A percentile compares a stretch with the other conserved stretches of the same genome.
These are phyloP conservation scores for Penicillium nucicola DNA, from an alignment of 495 filamentous ascomycete species.

Conservation along the genomic window DNA sequence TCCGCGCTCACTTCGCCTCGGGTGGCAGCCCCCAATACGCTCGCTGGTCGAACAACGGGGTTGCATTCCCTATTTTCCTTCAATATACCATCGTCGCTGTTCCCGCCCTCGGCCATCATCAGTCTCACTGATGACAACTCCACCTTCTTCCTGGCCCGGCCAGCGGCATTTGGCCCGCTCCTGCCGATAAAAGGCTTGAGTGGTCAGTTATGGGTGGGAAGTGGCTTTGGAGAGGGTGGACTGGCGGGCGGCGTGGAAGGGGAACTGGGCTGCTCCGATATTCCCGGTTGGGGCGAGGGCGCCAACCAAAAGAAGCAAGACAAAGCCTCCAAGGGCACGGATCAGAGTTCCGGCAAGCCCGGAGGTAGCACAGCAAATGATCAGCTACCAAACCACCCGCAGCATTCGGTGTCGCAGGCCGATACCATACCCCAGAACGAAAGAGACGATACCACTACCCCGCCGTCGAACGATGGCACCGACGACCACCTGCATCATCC, in stretches of 20 bases:
- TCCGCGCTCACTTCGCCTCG: conserved; percentile 43
- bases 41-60: conserved; percentile 39
- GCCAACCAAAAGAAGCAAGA: conserved; percentile 33
- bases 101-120: conserved; percentile 91
- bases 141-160: conserved; percentile 89
- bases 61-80: conserved; percentile 60
- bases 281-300: conserved; percentile 81
- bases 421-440: conserved; percentile 22
- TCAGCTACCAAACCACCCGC: conserved; percentile 17
- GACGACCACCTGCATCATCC: conserved; percentile 85
- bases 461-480: conserved; percentile 70
- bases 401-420: conserved; percentile 23
- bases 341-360: conserved; percentile 27
- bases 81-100: conserved; percentile 70
- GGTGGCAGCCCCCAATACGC: conserved; percentile 38
- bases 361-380: conserved; percentile 24
- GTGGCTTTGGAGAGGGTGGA: conserved; percentile 77
- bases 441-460: conserved; percentile 9
- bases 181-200: conserved; percentile 73
- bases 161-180: conserved; percentile 86
- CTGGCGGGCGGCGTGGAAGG: conserved; percentile 59
- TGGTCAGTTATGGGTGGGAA: conserved; percentile 85
- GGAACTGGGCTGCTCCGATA: conserved; percentile 95
- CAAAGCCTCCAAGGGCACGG: conserved; percentile 20
- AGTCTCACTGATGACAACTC: conserved; percentile 97